Base-by-base conservation (phyloP, 805 yeast genomes). In the Sugiyamaella chiloensis region DNA sequence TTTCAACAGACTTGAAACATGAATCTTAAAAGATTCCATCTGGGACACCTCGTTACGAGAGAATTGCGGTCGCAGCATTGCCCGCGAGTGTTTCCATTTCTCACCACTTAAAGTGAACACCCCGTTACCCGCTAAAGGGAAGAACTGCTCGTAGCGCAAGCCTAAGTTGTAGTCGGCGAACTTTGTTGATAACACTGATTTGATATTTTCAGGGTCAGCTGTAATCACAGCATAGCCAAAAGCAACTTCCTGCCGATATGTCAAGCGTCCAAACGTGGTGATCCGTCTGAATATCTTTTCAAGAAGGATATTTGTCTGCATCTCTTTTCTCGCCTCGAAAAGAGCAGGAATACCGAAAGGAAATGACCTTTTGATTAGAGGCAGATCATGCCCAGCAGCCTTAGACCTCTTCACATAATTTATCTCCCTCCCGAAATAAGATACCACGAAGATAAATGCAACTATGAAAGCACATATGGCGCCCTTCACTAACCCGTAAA, bases 31-130 rank as follows among this genome's bases (percentile, higher is more conserved):
- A 35, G 52, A 42, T 5, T 50, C 53, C 0, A 65, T 52, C 24
- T 61, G 62, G 16, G 61, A 52, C 23, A 66, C 60, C 55, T 65
- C 67, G 37, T 60, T 61, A 3, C 63, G 53, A 35, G 58, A 42
- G 52, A 67, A 67, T 52, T 65, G 68, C 4, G 71, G 71, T 31
- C 69, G 57, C 30, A 67, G 57, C 59, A 67, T 49, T 3, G 64
- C 59, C 12, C 71, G 55, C 14, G 70, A 63, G 46, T 67, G 70
- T 40, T 61, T 59, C 71, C 71, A 67, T 20, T 59, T 61, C 30
- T 55, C 55, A 20, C 68, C 67, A 34, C 60, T 60, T 21, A 62
- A 58, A 4, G 69, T 66, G 54, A 67, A 67, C 36, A 67, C 66
- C 1, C 71, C 70, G 23, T 56, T 52, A 3, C 70, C 70, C 14